Conservation (phyloP, 805 yeast species). For the Sugiyamaella marilandica region DNA sequence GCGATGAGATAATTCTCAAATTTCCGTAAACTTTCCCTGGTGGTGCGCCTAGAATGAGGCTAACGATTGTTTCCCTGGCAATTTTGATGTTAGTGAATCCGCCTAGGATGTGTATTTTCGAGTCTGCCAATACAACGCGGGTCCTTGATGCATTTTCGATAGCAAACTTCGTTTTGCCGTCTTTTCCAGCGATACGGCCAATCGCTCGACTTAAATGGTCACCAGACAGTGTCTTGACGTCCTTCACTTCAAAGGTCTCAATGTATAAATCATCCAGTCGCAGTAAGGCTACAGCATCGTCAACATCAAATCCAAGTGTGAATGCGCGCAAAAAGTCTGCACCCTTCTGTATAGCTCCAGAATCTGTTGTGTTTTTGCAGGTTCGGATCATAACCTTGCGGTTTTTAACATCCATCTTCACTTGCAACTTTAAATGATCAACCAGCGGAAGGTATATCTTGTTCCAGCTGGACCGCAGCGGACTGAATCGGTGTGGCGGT, state of each 20-base stretch:
- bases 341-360: constrained; percentile 94
- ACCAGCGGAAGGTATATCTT: constrained; percentile 95
- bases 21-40: constrained; percentile 98
- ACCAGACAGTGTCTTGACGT: constrained; percentile 90
- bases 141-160: constrained; percentile 98
- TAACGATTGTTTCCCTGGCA: constrained; percentile 97
- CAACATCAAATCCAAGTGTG: constrained; percentile 92
- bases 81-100: constrained; percentile 95
- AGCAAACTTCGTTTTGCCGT: constrained; percentile 97
- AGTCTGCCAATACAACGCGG: constrained; percentile 94
- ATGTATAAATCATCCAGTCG: constrained; percentile 94
- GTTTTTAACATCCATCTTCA: constrained; percentile 82
- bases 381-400: constrained; percentile 81
- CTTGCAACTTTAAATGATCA: constrained; percentile 90
- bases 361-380: constrained; percentile 75
- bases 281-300: constrained; percentile 91
- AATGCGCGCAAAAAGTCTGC: constrained; percentile 96
- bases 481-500: constrained; percentile 97
- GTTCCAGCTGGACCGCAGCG: constrained; percentile 84
- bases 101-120: constrained; percentile 93
- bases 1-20: constrained; percentile 91
- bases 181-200: constrained; percentile 99
- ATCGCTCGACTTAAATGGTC: constrained; percentile 98
- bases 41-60: constrained; percentile 92
- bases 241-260: constrained; percentile 95